These are phyloP conservation scores for Ceriops decandra DNA, from an alignment of 345 rosid species.

Conservation along the genomic window DNA sequence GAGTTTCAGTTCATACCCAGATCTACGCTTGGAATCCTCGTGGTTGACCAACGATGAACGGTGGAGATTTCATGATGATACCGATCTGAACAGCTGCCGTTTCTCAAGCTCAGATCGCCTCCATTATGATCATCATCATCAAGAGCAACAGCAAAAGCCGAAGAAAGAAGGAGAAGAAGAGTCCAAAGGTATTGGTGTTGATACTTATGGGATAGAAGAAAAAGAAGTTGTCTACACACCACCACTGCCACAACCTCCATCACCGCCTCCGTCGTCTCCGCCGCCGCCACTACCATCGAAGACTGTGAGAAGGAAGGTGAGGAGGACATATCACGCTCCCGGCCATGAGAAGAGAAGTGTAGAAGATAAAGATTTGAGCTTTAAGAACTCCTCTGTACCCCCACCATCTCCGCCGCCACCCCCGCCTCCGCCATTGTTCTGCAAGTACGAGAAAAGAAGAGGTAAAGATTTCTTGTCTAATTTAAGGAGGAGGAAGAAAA, in stretches of 20 bases:
- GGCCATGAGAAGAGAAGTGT: conserved; percentile 15
- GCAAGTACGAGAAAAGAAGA: conserved; percentile 51
- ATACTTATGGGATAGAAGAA: conserved; percentile 1
- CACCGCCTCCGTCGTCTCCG: conserved; percentile 7
- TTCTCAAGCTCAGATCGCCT: conserved; percentile 29
- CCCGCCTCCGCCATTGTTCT: conserved; percentile 19
- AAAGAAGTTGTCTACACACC: conserved; percentile 15
- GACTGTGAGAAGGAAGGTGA: conserved; percentile 29
- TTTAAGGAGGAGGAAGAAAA: conserved; percentile 53
- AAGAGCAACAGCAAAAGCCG: conserved; percentile 6
- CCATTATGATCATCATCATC: not conserved
- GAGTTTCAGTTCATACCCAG: conserved; percentile 74
- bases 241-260: conserved; percentile 11
- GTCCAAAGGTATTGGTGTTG: conserved; percentile 24
- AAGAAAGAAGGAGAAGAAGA: conserved; percentile 3
- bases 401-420: conserved; percentile 15
- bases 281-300: conserved; percentile 14
- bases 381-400: conserved; percentile 9
- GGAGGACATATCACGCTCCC: conserved; percentile 28
- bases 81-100: conserved; percentile 38
- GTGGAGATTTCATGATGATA: conserved; percentile 77
- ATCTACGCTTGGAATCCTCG: conserved; percentile 54
- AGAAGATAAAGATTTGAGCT: conserved; percentile 16
- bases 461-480: conserved; percentile 60
- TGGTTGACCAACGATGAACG: conserved; percentile 37